These are phyloP conservation scores for Ascomycota sp. DNA, from an alignment of 2,329 filamentous ascomycete species.

Conservation along the genomic window DNA sequence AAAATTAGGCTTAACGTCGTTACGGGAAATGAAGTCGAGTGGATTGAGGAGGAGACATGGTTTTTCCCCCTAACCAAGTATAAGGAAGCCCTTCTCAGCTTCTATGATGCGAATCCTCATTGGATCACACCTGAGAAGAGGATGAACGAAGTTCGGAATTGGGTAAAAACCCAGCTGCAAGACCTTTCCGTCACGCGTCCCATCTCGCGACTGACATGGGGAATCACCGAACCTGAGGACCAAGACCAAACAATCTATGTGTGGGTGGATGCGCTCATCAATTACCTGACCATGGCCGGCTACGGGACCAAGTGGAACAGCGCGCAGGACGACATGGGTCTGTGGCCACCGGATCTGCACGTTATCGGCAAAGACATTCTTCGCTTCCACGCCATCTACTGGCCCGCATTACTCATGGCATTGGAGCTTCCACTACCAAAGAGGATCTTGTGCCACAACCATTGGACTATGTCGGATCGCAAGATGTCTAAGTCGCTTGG, in stretches of 20 bases:
- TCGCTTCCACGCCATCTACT: slow-evolving; percentile 93
- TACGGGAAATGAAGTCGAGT: slow-evolving; percentile 84
- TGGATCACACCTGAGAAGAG: slow-evolving; percentile 57
- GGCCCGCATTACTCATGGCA: slow-evolving; percentile 89
- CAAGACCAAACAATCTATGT: slow-evolving; percentile 84
- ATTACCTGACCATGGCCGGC: slow-evolving; percentile 75
- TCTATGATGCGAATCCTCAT: slow-evolving; percentile 57
- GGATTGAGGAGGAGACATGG: slow-evolving; percentile 84
- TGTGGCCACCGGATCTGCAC: slow-evolving; percentile 85
- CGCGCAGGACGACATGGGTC: slow-evolving; percentile 35
- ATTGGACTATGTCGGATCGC: slow-evolving; percentile 79
- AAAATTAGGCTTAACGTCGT: slow-evolving; percentile 70
- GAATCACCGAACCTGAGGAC: slow-evolving; percentile 73
- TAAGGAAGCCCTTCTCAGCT: slow-evolving; percentile 53
- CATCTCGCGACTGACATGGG: slow-evolving; percentile 59
- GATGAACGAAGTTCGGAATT: slow-evolving; percentile 59
- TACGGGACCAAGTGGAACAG: slow-evolving; percentile 45
- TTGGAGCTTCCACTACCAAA: slow-evolving; percentile 60
- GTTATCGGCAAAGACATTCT: slow-evolving; percentile 94
- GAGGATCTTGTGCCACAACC: slow-evolving; percentile 69
- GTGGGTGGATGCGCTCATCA: slow-evolving; percentile 90
- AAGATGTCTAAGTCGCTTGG: slow-evolving; percentile 97
- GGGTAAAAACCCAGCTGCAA: slow-evolving; percentile 57
- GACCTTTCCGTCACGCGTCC: slow-evolving; percentile 85
- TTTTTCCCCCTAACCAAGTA: slow-evolving; percentile 82